Evolutionary conservation across 208 protist species (phyloP), one percentile per base, ranked within the genome.

Genomic region (Wallacemonas sp.): DNA sequence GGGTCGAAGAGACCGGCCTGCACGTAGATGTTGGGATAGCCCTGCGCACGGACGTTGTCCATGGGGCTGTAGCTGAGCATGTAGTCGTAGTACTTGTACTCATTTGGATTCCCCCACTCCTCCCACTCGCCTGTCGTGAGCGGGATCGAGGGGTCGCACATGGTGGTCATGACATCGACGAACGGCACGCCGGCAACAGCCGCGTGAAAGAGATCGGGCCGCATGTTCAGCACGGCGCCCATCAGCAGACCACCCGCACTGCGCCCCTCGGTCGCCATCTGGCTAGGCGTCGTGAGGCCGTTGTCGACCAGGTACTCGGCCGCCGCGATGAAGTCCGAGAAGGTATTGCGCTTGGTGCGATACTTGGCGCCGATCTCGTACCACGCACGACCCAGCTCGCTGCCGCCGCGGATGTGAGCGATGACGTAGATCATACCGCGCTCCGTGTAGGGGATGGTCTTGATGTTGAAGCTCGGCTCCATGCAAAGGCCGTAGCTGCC

Each of bases 51-150:
- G 21, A 98, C 80, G 65, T 97, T 97, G 68, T 98, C 91, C 26
- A 96, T 78, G 19, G 94, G 94, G 63, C 84, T 94, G 84, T 98
- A 98, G 66, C 80, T 92, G 44, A 90, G 81, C 91, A 98, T 98
- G 80, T 98, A 97, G 71, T 98, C 88, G 81, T 87, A 97, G 78
- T 79, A 96, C 61, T 86, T 80, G 76, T 94, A 84, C 69, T 97
- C 89, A 78, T 98, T 95, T 21, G 94, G 94, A 85, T 97, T 98
- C 19, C 95, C 95, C 94, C 95, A 98, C 78, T 98, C 93, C 71
- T 96, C 89, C 90, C 85, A 97, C 77, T 98, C 92, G 2, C 77
- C 85, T 1, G 85, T 89, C 8, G 93, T 97, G 42, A 98, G 80
- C 0, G 95, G 93, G 64, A 98, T 95, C 53, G 66, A 82, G 46